phyloP scores from a whole-genome alignment of 371 early-diverging fungal species.

The Vittaforma corneae region DNA sequence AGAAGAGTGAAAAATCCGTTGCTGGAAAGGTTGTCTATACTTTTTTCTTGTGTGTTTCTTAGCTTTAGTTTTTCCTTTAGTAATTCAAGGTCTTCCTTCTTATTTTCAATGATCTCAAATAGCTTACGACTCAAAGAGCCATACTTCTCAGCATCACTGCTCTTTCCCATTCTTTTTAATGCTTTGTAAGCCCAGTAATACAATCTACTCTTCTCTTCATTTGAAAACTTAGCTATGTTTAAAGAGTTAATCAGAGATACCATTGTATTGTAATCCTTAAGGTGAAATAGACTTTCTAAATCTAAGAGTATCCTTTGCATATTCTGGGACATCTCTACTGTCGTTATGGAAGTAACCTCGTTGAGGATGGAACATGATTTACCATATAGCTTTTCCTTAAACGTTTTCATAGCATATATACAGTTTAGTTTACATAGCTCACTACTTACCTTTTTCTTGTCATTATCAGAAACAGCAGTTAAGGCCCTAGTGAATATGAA shows the following conservation, averaged over 20 bases:
- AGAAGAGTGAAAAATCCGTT: too few relatives aligned
- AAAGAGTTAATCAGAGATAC: constrained; percentile 2
- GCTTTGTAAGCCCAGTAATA: constrained; percentile 19
- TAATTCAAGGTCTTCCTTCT: constrained; percentile 13
- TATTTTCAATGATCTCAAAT: constrained; percentile 13
- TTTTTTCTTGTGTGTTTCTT: not conserved
- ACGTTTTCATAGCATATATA: constrained; percentile 6
- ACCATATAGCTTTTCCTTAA: constrained; percentile 13
- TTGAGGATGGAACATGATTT: constrained; percentile 8
- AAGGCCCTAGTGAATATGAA: constrained; percentile 18
- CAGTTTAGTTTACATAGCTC: constrained; percentile 16
- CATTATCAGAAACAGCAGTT: not conserved
- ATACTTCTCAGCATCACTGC: constrained; percentile 6
- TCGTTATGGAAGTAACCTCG: constrained; percentile 11
- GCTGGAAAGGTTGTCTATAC: too few relatives aligned
- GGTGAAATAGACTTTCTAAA: constrained; percentile 3
- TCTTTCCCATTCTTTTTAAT: not conserved
- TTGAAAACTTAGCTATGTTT: constrained; percentile 10
- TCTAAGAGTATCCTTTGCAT: constrained; percentile 17
- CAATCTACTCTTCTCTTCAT: constrained; percentile 13
- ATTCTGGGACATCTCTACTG: constrained; percentile 28
- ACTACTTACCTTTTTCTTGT: constrained; percentile 15
- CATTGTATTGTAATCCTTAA: constrained; percentile 12
- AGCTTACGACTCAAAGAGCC: not conserved
- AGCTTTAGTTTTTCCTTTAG: not conserved